Base-by-base conservation (phyloP, 2,329 filamentous ascomycete genomes). In the Alternaria rosae region DNA sequence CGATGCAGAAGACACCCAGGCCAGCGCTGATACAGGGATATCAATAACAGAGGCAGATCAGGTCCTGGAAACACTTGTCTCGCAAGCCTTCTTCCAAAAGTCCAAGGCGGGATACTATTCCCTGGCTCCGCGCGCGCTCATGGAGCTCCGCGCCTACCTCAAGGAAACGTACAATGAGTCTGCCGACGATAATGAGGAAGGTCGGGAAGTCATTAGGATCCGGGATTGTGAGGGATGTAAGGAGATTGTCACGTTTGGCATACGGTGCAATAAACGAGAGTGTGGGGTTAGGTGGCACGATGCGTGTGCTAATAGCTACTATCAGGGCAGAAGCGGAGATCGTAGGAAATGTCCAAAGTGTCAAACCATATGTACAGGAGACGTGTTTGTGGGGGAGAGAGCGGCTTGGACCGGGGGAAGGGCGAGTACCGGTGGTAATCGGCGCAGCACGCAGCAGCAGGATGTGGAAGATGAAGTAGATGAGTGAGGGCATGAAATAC, bases 141-240 rank as follows among this genome's bases (percentile, higher is more conserved):
- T 98, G 84, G 95, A 99, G 82, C 82, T 99, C 59, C 86, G 91
- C 60, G 85, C 87, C 2, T 98, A 94, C 89, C 85, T 99, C 51
- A 82, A 92, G n/a, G 91, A 92, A 55, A 92, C 91, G 26, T 99
- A 97, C 79, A 98, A 99, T 75, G 92, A 96, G 57, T 81, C 85
- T 0, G 86, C 88, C 1, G 59, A 62, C 13, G 64, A 62, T 10
- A 83, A 84, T 2, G 88, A 87, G 10, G 88, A 88, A 32, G 76
- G 81, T 0, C 81, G 80, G 1, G 78, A 75, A 11, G 65, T 92
- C 75, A 43, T 54, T 17, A 88, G 89, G 65, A 91, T 99, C 76
- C 97, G 95, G 81, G 88, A 89, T 65, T 99, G 95, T 77, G 87
- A 91, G 73, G 93, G 92, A 0, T 99, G 95, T 79, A 91, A 89